Conservation (phyloP, 345 rosid species). For the Tarenaya hassleriana region DNA sequence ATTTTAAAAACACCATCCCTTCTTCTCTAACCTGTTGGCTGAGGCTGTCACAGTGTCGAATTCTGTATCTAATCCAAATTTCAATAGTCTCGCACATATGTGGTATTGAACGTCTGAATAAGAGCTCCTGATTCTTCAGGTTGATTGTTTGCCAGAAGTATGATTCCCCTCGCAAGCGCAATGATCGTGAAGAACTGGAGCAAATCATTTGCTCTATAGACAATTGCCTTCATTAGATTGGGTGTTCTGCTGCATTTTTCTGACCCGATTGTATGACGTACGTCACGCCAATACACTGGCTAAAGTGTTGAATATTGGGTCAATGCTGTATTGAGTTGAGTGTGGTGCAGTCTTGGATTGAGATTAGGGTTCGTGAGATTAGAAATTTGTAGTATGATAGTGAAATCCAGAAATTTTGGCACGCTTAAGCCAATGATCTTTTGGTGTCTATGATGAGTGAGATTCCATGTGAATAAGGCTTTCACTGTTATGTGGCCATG, state of each 20-base stretch:
- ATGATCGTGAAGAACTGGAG: too few species aligned
- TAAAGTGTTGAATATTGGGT: not conserved
- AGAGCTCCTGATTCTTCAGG: slow-evolving; percentile 4
- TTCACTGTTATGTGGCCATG: not conserved
- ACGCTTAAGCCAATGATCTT: too few species aligned
- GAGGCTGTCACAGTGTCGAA: too few species aligned
- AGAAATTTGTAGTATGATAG: not conserved
- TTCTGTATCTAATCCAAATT: too few species aligned
- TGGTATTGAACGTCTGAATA: slow-evolving; percentile 8
- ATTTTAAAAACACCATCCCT: slow-evolving; percentile 6
- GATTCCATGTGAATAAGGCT: too few species aligned
- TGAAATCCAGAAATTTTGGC: not conserved
- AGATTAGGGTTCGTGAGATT: not conserved
- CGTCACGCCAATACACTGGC: slow-evolving; percentile 4
- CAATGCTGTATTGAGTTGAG: not conserved
- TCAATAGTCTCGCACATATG: too few species aligned
- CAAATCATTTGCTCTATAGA: not conserved
- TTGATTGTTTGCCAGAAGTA: slow-evolving; percentile 5
- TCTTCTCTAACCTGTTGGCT: not conserved
- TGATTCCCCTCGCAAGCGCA: too few species aligned
- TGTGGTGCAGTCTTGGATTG: not conserved
- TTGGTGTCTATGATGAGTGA: too few species aligned
- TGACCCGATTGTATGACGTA: not conserved
- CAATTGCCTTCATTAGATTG: slow-evolving; percentile 2
- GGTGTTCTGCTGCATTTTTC: slow-evolving; percentile 5